Conservation (phyloP, 208 protist species). For the Acanthamoeba royreba region DNA sequence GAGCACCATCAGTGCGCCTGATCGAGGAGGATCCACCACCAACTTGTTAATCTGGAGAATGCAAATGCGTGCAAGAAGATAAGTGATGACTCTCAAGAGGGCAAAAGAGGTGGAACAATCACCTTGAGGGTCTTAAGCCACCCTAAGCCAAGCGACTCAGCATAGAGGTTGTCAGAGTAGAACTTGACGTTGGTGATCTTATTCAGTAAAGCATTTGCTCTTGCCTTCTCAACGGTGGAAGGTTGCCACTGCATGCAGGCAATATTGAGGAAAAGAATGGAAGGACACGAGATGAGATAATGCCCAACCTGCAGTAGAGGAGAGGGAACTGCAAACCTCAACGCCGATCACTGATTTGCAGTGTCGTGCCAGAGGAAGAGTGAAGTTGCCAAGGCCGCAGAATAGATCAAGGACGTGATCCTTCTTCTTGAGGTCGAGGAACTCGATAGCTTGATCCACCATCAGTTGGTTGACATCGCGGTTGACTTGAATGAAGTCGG, state of each 20-base stretch:
- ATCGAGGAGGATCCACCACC: neutral
- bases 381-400: constrained; percentile 33
- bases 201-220: neutral
- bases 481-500: constrained; percentile 36
- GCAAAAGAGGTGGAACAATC: neutral
- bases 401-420: constrained; percentile 1
- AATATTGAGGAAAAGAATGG: neutral
- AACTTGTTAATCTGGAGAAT: neutral
- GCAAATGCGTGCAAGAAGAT: too few species aligned
- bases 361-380: neutral
- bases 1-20: neutral
- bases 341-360: neutral
- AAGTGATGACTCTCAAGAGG: neutral
- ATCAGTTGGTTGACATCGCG: neutral
- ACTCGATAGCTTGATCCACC: constrained; percentile 22
- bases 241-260: neutral
- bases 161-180: neutral
- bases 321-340: neutral
- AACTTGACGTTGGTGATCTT: neutral
- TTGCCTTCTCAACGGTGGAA: neutral
- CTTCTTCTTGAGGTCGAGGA: neutral
- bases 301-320: neutral
- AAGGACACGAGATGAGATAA: neutral
- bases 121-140: neutral
- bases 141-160: neutral